phyloP scores from a whole-genome alignment of 2,329 filamentous ascomycete species.

The Bretziella fagacearum region DNA sequence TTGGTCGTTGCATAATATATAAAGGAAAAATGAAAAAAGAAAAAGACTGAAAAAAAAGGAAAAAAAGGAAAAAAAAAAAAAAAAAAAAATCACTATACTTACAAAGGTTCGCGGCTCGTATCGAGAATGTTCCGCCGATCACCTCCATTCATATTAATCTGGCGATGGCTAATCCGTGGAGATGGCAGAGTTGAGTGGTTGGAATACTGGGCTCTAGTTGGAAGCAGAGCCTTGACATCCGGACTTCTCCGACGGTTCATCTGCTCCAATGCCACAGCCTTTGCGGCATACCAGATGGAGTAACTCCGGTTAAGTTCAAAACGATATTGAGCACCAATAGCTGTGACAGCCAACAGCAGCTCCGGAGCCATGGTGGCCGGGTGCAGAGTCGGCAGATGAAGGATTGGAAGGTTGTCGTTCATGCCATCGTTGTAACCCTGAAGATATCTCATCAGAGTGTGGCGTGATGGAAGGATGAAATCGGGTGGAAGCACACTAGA shows the following conservation, averaged over 20 bases:
- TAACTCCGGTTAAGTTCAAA: conserved; percentile 43
- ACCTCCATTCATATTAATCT: conserved; percentile 40
- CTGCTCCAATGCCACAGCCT: conserved; percentile 40
- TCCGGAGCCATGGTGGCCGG: conserved; percentile 50
- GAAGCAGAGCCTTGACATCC: conserved; percentile 38
- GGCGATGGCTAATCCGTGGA: conserved; percentile 38
- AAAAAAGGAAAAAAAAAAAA: not conserved
- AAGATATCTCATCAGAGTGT: conserved; percentile 51
- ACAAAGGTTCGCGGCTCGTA: conserved; percentile 43
- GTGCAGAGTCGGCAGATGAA: conserved; percentile 50
- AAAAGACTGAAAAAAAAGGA: no score
- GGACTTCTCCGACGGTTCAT: conserved; percentile 39
- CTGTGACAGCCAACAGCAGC: conserved; percentile 48
- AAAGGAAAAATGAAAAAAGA: not conserved
- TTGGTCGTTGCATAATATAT: not conserved
- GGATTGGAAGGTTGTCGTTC: conserved; percentile 38
- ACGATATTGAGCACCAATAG: conserved; percentile 50
- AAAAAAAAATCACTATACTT: conserved; percentile 21
- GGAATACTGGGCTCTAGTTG: conserved; percentile 40
- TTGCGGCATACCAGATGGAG: conserved; percentile 44
- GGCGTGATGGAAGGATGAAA: conserved; percentile 51
- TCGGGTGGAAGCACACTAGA: conserved; percentile 40
- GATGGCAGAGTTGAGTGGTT: conserved; percentile 43
- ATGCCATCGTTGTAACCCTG: conserved; percentile 56
- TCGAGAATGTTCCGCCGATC: conserved; percentile 41